These are phyloP conservation scores for Amanita phalloides DNA, from an alignment of 768 basidiomycete genomes.

Conservation along the genomic window DNA sequence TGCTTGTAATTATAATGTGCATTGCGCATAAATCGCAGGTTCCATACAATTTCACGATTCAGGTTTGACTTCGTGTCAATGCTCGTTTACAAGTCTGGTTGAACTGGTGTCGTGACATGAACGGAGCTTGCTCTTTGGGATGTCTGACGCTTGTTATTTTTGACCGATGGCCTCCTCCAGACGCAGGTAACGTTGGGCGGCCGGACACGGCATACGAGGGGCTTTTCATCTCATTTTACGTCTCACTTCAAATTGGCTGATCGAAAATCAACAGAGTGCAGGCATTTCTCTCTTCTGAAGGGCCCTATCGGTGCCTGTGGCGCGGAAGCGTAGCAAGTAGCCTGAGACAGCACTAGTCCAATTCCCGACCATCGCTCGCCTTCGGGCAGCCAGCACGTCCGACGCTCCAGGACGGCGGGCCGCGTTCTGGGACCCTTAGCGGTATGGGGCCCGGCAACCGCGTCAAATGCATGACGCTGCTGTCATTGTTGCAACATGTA, in stretches of 20 bases:
- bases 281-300: background rate
- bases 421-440: too few relatives aligned
- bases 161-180: background rate
- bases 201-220: slow-evolving; percentile 2
- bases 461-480: too few relatives aligned
- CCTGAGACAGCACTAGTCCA: background rate
- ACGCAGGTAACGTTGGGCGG: background rate
- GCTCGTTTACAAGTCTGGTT: too few relatives aligned
- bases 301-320: slow-evolving; percentile 1
- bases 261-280: background rate
- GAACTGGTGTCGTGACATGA: slow-evolving; percentile 5
- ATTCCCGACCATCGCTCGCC: background rate
- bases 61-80: too few relatives aligned
- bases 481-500: too few relatives aligned
- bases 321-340: background rate
- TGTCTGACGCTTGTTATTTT: background rate
- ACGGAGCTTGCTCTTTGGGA: background rate
- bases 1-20: too few relatives aligned
- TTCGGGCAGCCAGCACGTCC: too few relatives aligned
- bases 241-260: background rate
- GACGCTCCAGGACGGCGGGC: too few relatives aligned
- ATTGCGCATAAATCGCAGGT: too few relatives aligned
- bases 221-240: background rate
- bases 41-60: too few relatives aligned
- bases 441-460: too few relatives aligned